phyloP scores from a whole-genome alignment of 2,329 filamentous ascomycete species.

The Ophiostoma novo-ulmi region DNA sequence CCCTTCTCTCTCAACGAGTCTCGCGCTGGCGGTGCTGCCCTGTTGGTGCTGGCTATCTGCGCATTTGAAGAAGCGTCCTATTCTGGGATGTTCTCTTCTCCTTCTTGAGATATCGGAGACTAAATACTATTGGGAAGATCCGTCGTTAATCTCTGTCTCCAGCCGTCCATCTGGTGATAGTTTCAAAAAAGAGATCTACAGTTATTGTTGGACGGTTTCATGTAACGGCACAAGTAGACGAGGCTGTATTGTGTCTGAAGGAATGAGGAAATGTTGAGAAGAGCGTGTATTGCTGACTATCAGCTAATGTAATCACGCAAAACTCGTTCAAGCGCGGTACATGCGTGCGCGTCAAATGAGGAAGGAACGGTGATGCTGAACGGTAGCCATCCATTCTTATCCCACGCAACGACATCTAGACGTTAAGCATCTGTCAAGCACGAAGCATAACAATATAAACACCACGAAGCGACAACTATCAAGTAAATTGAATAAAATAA shows the following conservation, averaged over 20 bases:
- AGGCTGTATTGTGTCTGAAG: not conserved
- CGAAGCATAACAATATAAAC: not conserved
- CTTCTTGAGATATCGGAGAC: constrained; percentile 40
- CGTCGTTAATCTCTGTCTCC: constrained; percentile 54
- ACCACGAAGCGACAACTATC: too few relatives aligned
- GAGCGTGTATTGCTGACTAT: not conserved
- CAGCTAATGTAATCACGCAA: not conserved
- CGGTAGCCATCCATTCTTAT: too few relatives aligned
- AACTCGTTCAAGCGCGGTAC: not conserved
- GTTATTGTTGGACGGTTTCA: constrained; percentile 28
- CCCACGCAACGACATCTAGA: not conserved
- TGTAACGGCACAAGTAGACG: not conserved
- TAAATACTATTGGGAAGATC: constrained; percentile 38
- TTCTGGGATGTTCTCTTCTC: constrained; percentile 20
- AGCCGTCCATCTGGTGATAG: constrained; percentile 46
- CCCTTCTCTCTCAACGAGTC: constrained; percentile 22
- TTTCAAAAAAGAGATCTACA: constrained; percentile 58
- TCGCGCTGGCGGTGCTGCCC: constrained; percentile 27
- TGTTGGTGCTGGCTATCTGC: constrained; percentile 22
- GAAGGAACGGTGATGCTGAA: not conserved
- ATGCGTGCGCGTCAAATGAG: not conserved
- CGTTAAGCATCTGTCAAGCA: not conserved
- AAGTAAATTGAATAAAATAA: too few relatives aligned
- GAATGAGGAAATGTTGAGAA: not conserved
- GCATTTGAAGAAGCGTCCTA: constrained; percentile 12